Base-by-base conservation (phyloP, 305 asterid genomes). In the Fraxinus xanthoxyloides region DNA sequence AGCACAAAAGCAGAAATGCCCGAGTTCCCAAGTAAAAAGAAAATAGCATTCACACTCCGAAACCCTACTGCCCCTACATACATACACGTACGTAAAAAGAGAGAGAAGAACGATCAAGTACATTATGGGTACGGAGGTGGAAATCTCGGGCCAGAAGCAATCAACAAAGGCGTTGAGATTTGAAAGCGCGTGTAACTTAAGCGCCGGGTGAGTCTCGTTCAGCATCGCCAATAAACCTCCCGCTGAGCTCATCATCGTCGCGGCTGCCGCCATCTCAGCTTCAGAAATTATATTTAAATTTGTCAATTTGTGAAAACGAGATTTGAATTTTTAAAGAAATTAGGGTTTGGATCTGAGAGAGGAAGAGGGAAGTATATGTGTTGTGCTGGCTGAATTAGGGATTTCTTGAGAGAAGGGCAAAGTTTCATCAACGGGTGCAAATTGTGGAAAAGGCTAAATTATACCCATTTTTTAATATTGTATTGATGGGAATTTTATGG, bases 121-220 rank as follows among this genome's bases (percentile, higher is more conserved):
- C 99, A 97, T 92, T 76, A 89, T 82, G 0, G 97, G 94, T 23
- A 97, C 97, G 17, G 96, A 92, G 40, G 97, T 90, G 46, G 98
- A 95, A 87, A 95, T 95, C 95, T 95, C 99, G 19, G 97, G 99
- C 99, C 99, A 97, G 87, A 92, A 97, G 88, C 81, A 89, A 88
- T 96, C 97, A n/a, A 94, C 99, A 63, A 90, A 91, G 10, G 93
- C 84, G 79, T 96, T 96, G 83, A 96, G 97, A 86, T 94, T 91
- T 9, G 95, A 85, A 32, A 96, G 98, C 2, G 99, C 99, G 85
- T 96, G 98, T 5, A 92, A 87, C 88, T 94, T 96, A 19, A 96
- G 94, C 17, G 89, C 88, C 56, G 99, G 98, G 70, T 92, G 95
- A 80, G 54, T 75, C 83, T 95, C 98, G 69, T 92, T 95, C 77